phyloP scores from a whole-genome alignment of 2,329 filamentous ascomycete genomes.

The Penicillium hordei region DNA sequence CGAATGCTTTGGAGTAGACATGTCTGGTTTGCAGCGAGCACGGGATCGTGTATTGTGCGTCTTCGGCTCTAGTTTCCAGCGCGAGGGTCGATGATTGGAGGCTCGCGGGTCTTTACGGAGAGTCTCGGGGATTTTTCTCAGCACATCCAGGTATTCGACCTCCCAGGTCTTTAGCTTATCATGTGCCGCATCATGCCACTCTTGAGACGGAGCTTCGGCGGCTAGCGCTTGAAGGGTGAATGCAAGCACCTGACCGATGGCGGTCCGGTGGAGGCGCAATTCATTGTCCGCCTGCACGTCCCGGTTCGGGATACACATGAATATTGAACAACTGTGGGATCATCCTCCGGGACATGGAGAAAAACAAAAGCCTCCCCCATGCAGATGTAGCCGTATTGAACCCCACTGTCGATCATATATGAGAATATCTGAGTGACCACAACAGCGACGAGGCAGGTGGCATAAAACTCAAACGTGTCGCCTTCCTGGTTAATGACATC shows the following conservation, averaged over 20 bases:
- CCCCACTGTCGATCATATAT: slow-evolving; percentile 29
- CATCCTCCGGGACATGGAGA: slow-evolving; percentile 25
- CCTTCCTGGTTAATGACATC: slow-evolving; percentile 15
- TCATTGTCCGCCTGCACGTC: slow-evolving; percentile 26
- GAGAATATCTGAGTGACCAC: slow-evolving; percentile 33
- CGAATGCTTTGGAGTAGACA: too few relatives aligned
- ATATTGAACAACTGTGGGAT: slow-evolving; percentile 1
- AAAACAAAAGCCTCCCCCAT: slow-evolving; percentile 35
- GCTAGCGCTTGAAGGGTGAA: slow-evolving; percentile 35
- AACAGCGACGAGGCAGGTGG: slow-evolving; percentile 26
- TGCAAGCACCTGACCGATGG: slow-evolving; percentile 33
- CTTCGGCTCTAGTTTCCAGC: too few relatives aligned
- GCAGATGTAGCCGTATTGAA: slow-evolving; percentile 29
- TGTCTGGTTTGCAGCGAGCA: too few relatives aligned
- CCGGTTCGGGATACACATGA: slow-evolving; percentile 21
- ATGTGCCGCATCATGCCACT: too few relatives aligned
- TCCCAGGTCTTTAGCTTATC: too few relatives aligned
- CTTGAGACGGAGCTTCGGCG: slow-evolving; percentile 18
- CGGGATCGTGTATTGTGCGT: too few relatives aligned
- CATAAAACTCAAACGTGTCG: slow-evolving; percentile 29
- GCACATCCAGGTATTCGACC: too few relatives aligned
- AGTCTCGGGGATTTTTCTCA: too few relatives aligned
- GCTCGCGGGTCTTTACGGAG: too few relatives aligned
- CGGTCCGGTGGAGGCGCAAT: slow-evolving; percentile 31
- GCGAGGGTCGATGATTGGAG: too few relatives aligned